phyloP scores from a whole-genome alignment of 768 basidiomycete genomes.

The Tricholoma sp. region DNA sequence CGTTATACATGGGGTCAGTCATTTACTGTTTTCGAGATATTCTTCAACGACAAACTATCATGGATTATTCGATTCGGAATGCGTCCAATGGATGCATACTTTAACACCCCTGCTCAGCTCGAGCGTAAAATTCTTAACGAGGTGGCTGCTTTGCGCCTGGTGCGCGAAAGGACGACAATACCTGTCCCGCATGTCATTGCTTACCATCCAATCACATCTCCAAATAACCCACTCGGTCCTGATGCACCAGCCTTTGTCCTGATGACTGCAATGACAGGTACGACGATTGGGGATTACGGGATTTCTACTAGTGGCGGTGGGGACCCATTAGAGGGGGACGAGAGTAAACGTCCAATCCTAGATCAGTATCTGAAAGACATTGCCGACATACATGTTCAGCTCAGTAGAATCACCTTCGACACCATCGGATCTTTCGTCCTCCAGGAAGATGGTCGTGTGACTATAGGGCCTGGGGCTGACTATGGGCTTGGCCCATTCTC shows the following conservation, averaged over 20 bases:
- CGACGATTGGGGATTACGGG: constrained; percentile 37
- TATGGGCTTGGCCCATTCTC: constrained; percentile 37
- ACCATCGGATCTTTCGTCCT: constrained; percentile 35
- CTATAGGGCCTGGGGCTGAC: constrained; percentile 35
- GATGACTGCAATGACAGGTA: constrained; percentile 36
- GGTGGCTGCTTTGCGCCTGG: constrained; percentile 36
- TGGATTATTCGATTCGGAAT: constrained; percentile 40
- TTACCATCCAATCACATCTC: constrained; percentile 29
- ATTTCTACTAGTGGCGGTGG: constrained; percentile 25
- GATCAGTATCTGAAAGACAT: constrained; percentile 35
- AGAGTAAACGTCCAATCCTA: constrained; percentile 30
- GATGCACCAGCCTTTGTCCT: constrained; percentile 36
- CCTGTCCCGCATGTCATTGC: constrained; percentile 35
- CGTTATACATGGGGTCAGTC: constrained; percentile 39
- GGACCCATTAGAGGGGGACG: constrained; percentile 29
- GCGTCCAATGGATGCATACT: constrained; percentile 35
- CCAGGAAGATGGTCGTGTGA: constrained; percentile 27
- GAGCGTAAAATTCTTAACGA: constrained; percentile 41
- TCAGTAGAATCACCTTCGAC: constrained; percentile 35
- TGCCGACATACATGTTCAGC: constrained; percentile 36
- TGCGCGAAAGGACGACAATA: constrained; percentile 35
- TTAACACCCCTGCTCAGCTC: constrained; percentile 37
- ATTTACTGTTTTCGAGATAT: constrained; percentile 34
- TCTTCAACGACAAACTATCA: constrained; percentile 25
- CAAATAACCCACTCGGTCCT: constrained; percentile 31